Conservation (phyloP, 495 filamentous ascomycete species). For the Alectoria sarmentosa region DNA sequence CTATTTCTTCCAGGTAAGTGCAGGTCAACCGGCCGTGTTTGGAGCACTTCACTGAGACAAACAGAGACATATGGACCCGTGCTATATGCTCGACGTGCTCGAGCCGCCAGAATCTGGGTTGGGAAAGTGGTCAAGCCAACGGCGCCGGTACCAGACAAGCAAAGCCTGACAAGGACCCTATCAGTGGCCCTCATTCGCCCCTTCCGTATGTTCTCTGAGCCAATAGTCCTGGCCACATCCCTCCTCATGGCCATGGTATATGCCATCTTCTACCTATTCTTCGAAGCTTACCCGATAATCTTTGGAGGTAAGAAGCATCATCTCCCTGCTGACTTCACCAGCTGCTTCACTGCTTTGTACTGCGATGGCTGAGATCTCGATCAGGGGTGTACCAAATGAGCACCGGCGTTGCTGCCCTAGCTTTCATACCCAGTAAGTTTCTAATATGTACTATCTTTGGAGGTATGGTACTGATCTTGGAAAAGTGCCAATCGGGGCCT, state of each 20-base stretch:
- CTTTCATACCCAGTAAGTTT: constrained; percentile 35
- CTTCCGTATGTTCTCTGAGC: constrained; percentile 48
- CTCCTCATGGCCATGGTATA: constrained; percentile 51
- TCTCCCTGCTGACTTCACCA: neutral
- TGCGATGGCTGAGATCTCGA: neutral
- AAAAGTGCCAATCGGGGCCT: constrained; percentile 33
- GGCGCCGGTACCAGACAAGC: neutral
- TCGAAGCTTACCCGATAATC: constrained; percentile 50
- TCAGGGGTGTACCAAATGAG: constrained; percentile 36
- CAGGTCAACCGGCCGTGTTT: neutral
- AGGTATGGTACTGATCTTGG: neutral
- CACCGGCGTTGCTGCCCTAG: constrained; percentile 32
- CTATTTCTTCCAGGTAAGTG: constrained; percentile 7
- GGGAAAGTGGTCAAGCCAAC: neutral
- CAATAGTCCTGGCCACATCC: constrained; percentile 49
- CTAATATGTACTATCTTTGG: neutral
- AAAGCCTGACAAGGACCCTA: neutral
- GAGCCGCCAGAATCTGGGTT: neutral
- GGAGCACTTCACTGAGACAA: neutral
- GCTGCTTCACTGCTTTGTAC: neutral
- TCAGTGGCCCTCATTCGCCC: constrained; percentile 41
- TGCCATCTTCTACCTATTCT: constrained; percentile 58
- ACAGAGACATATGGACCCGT: constrained; percentile 12
- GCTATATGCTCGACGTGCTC: constrained; percentile 12
- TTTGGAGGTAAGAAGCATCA: constrained; percentile 33